Percentiles rank a stretch among this genome's conserved stretches.
Conservation (phyloP, 2,329 filamentous ascomycete species). For the Shiraia sp. region DNA sequence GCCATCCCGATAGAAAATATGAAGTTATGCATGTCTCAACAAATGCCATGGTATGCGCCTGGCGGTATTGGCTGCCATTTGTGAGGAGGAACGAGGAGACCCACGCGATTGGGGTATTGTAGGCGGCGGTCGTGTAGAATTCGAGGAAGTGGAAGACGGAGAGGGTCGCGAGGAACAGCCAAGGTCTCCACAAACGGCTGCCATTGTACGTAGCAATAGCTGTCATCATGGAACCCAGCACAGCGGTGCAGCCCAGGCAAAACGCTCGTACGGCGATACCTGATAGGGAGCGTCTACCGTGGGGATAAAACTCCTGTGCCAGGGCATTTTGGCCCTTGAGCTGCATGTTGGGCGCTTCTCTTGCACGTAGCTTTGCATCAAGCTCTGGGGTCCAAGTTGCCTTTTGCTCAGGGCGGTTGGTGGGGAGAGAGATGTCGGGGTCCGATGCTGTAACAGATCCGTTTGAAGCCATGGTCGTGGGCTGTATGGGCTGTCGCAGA, state of each 20-base stretch:
- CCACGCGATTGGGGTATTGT: slow-evolving; percentile 75
- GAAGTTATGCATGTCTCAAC: slow-evolving; percentile 70
- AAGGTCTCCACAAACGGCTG: slow-evolving; percentile 60
- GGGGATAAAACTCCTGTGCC: slow-evolving; percentile 45
- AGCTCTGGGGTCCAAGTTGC: slow-evolving; percentile 32
- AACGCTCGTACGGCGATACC: slow-evolving; percentile 54
- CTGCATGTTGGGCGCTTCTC: slow-evolving; percentile 24
- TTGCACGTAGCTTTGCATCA: slow-evolving; percentile 30
- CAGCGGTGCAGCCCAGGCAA: slow-evolving; percentile 45
- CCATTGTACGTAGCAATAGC: slow-evolving; percentile 31
- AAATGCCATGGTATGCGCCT: slow-evolving; percentile 77
- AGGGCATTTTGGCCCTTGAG: slow-evolving; percentile 17
- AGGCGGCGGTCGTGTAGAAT: slow-evolving; percentile 84
- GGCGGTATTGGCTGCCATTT: slow-evolving; percentile 83
- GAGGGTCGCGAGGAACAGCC: slow-evolving; percentile 69
- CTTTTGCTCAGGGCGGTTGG: slow-evolving; percentile 27
- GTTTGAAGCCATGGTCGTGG: slow-evolving; percentile 28
- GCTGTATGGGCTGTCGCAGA: slow-evolving; percentile 1
- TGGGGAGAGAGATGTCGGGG: slow-evolving; percentile 36
- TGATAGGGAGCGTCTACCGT: slow-evolving; percentile 50
- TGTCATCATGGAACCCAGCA: slow-evolving; percentile 38
- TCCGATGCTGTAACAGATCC: slow-evolving; percentile 24
- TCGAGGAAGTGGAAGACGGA: slow-evolving; percentile 93
- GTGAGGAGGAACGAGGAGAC: slow-evolving; percentile 80
- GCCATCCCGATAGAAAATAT: slow-evolving; percentile 57